Base-by-base conservation (phyloP, 2,329 filamentous ascomycete species). In the Fusarium nodosum region DNA sequence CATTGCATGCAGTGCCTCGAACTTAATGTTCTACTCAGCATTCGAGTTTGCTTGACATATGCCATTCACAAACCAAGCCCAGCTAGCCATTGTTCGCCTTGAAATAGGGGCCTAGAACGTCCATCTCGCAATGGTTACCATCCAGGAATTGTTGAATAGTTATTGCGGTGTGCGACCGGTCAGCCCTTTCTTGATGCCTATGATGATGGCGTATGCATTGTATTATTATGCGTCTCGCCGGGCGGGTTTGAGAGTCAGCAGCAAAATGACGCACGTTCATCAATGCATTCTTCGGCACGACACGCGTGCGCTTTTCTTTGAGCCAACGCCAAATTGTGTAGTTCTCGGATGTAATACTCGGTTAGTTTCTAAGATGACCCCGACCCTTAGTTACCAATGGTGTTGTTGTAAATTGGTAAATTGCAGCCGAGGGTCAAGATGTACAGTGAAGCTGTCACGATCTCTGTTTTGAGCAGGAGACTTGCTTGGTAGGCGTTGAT, bases 191-290 rank as follows among this genome's bases (percentile, higher is more conserved):
- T 55, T 65, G 48, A 58, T 68, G 62, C 64, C 48, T 42, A 67
- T 50, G 54, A 59, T 45, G 46, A 30, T 41, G 64, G 60, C 50
- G 64, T 73, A 69, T 52, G 50, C 46, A 58, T 60, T 61, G 66
- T 66, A 42, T 44, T 55, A 54, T 67, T 60, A 68, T 64, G 48
- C 53, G 68, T 60, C 56, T 63, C 51, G 52, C 73, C 66, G 72
- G 69, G 61, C 61, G 63, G 66, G 72, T 60, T 46, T 64, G 30
- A 51, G 61, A 51, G 66, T 68, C 60, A 72, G 56, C 60, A 60
- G 63, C 54, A 62, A 56, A 56, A 66, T 64, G 42, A 58, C 54
- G 64, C 67, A 62, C 51, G 28, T 45, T 46, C 38, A 45, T 64
- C 33, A 22, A 33, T 50, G 60, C 39, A 41, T 42, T 44, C 12